Base-by-base conservation (phyloP, 352 stramenopile genomes). In the Elongisporangium undulatum region DNA sequence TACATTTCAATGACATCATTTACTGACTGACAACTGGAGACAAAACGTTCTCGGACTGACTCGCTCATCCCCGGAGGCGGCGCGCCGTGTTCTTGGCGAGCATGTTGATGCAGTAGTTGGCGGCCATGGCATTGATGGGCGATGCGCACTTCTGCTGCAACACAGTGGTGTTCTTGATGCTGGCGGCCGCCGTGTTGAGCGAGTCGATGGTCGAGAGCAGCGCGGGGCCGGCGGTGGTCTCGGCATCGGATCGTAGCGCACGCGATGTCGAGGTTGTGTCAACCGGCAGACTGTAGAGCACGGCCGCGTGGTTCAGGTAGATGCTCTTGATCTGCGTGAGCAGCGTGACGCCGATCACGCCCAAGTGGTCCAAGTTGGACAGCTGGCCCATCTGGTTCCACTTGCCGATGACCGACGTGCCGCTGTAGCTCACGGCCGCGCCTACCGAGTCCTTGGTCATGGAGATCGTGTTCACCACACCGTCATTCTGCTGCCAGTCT, bases 301-400 rank as follows among this genome's bases (percentile, higher is more conserved):
- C 51, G 10, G 64, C 56, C 2, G 68, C 73, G 51, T 74, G 66
- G 4, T 55, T 66, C 7, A 68, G n/a, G 50, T 82, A 76, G 2
- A 74, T 17, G 52, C 74, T 63, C 39, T 77, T 56, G 13, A 81
- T 64, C 24, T 85, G 74, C 5, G 66, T 78, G 55, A 75, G 74
- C 29, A 79, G 59, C 1, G 75, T 87, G 39, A 75, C 55, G 20
- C 73, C 75, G 9, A 75, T 54, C 48, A 85, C 63, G 4, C 58
- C 74, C 3, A 85, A 26, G 62, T 85, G 74, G 49, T 87, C 77
- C 51, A 87, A 58, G 24, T 61, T 62, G 22, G 75, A 68, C 13
- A 87, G 52, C 59, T 72, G 68, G 12, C 64, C 63, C 77, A 87
- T 82, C 19, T 61, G 50, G 63, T 83, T 81, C 77, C 77, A 87